Evolutionary conservation across 805 yeast genomes (phyloP), one percentile per base, ranked within the genome.

Genomic region (Starmerella geochares): DNA sequence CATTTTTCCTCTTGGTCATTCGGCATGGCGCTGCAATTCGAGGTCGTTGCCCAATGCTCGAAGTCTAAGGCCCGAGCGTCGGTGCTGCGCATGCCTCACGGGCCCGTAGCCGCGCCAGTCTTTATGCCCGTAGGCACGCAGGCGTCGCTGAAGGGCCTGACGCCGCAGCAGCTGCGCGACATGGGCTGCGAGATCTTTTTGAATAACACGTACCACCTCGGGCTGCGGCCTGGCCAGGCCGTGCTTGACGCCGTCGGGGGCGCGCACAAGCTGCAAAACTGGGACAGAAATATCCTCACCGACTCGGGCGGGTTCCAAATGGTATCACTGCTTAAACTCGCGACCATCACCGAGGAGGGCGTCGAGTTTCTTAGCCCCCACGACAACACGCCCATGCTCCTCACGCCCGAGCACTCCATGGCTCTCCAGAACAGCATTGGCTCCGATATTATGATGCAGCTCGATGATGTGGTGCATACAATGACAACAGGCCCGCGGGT

Each of bases 41-140:
- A 69, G 20, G 57, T 71, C 14, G 62, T 63, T 1, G 74, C 71
- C n/a, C 64, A 61, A 48, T 71, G 74, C 60, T 66, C 72, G 17
- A 60, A 60, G 20, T 62, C 73, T 11, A 68, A 68, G 52, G 74
- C 74, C 16, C 63, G 74, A 10, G 75, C 73, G 3, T 63, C 73
- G 32, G 62, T 57, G 20, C 61, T 71, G 69, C 58, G 56, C 17
- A 63, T 70, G 38, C 74, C 74, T 11, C 74, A 71, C 54, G 74
- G 74, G 7, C 53, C 62, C 8, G 68, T 70, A 8, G 61, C 66
- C 37, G 68, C 74, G 2, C 74, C 75, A 3, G 71, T 70, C 62
- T 71, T 70, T 56, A 71, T 71, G 73, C 75, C 75, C 1, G 75
- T 70, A 3, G 74, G 73, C 40, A 69, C 74, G 20, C 74, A 71